Base-by-base conservation (phyloP, 2,329 filamentous ascomycete species). In the Fusarium solani-melongenae region DNA sequence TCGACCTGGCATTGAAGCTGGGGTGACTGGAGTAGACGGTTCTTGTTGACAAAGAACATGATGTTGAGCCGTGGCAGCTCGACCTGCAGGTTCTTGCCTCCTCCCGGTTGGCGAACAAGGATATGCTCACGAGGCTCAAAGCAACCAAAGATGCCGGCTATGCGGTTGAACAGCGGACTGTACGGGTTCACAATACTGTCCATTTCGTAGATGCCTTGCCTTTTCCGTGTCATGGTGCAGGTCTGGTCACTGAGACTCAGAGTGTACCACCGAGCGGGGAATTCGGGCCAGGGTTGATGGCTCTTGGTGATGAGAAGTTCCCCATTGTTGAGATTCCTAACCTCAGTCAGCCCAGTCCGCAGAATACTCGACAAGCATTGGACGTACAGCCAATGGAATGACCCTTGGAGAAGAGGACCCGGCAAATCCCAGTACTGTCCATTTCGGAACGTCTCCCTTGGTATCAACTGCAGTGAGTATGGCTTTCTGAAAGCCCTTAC, bases 371-470 rank as follows among this genome's bases (percentile, higher is more conserved):
- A 15, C 17, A 6, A 29, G 15, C 2, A n/a, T 1, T 90, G 2
- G 79, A 77, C 73, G 74, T 62, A 76, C 41, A 92, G 79, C 89
- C 90, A 92, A 69, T 93, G 90, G 3, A 88, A 82, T 56, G 86
- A 91, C 11, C 84, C 79, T 0, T 86, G 73, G 0, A 90, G 69
- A 0, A 93, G 78, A 1, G 83, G 76, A 0, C 73, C 75, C 0
- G 90, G 91, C 1, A 92, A 80, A 70, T 90, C 89, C 0, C 61
- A 76, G 15, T 67, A 29, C 14, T 64, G 41, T 2, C 53, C 67
- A 33, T 69, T 62, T 2, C 60, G 62, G 14, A 78, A 78, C 4
- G 17, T 57, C 2, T 74, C 69, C 27, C 73, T 69, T 4, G 65
- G 74, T 29, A 78, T 76, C 12, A 78, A 46, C 38, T 78, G 74